Conservation (phyloP, 495 filamentous ascomycete species). For the Lophiotrema nucula region DNA sequence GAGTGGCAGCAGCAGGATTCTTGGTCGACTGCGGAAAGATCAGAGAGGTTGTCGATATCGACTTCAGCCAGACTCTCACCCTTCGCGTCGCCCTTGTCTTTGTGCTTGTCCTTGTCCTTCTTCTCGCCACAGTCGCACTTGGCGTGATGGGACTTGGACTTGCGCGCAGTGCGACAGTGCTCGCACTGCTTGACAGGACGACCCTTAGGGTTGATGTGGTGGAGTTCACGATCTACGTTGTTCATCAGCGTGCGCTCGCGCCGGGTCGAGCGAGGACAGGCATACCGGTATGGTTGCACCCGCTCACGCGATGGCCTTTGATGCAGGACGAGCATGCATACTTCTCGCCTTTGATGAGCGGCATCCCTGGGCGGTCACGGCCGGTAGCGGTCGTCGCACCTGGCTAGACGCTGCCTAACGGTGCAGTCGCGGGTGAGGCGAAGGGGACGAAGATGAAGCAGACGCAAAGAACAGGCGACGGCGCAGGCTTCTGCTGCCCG, state of each 20-base stretch:
- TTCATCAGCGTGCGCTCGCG: neutral
- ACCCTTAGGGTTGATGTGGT: slow-evolving; percentile 98
- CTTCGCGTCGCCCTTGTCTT: slow-evolving; percentile 54
- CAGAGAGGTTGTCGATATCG: slow-evolving; percentile 43
- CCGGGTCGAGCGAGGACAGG: slow-evolving; percentile 6
- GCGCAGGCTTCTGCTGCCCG: slow-evolving; percentile 3
- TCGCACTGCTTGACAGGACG: slow-evolving; percentile 97
- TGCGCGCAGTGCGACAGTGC: slow-evolving; percentile 95
- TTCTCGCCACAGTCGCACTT: slow-evolving; percentile 98
- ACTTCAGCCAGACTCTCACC: slow-evolving; percentile 55
- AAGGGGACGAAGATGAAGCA: neutral
- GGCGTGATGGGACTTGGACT: slow-evolving; percentile 91
- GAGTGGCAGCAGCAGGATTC: slow-evolving; percentile 74
- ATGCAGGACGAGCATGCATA: slow-evolving; percentile 46
- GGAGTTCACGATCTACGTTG: slow-evolving; percentile 76
- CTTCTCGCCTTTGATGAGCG: slow-evolving; percentile 42
- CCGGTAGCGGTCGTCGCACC: slow-evolving; percentile 30
- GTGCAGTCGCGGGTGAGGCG: neutral
- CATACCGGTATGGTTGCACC: slow-evolving; percentile 45
- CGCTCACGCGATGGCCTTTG: slow-evolving; percentile 46
- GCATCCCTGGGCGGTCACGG: slow-evolving; percentile 32
- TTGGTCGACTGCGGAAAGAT: slow-evolving; percentile 60
- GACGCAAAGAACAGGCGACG: neutral
- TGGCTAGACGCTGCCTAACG: slow-evolving; percentile 12
- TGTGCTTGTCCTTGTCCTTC: slow-evolving; percentile 51